These are phyloP conservation scores for Talaromyces thailandensis DNA, from an alignment of 495 filamentous ascomycete species.

Conservation along the genomic window DNA sequence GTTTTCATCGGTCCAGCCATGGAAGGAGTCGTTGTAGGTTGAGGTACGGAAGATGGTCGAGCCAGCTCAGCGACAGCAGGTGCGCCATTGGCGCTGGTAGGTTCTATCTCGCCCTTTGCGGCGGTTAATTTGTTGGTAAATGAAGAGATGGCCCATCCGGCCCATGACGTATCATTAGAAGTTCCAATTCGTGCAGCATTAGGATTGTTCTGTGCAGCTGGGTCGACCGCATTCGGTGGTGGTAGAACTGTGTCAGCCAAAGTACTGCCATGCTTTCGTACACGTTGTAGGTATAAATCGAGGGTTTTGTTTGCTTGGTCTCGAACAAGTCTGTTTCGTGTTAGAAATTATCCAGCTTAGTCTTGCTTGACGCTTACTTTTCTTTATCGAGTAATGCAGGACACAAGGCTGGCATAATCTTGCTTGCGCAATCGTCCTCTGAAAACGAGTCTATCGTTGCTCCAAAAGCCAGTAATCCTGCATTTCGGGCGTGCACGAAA, in stretches of 20 bases:
- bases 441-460: slow-evolving; percentile 80
- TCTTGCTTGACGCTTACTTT: slow-evolving; percentile 40
- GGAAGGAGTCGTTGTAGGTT: slow-evolving; percentile 26
- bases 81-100: slow-evolving; percentile 26
- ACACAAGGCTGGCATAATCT: slow-evolving; percentile 75
- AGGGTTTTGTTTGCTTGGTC: slow-evolving; percentile 88
- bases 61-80: slow-evolving; percentile 19
- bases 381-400: slow-evolving; percentile 80
- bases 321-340: slow-evolving; percentile 52
- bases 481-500: slow-evolving; percentile 87
- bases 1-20: slow-evolving; percentile 39
- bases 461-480: slow-evolving; percentile 72
- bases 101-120: slow-evolving; percentile 75
- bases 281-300: slow-evolving; percentile 77
- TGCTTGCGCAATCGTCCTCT: slow-evolving; percentile 81
- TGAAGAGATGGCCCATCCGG: slow-evolving; percentile 97
- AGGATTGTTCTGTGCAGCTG: slow-evolving; percentile 28
- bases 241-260: slow-evolving; percentile 76
- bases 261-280: slow-evolving; percentile 63
- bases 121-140: slow-evolving; percentile 89
- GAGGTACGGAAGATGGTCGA: slow-evolving; percentile 40
- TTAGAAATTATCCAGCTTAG: not conserved
- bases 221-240: slow-evolving; percentile 24
- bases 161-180: slow-evolving; percentile 68
- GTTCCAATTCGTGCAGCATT: slow-evolving; percentile 62